A percentile compares a stretch with the other conserved stretches of the same genome.
These are phyloP conservation scores for Lepidium sativum DNA, from an alignment of 345 rosid genomes.

Conservation along the genomic window DNA sequence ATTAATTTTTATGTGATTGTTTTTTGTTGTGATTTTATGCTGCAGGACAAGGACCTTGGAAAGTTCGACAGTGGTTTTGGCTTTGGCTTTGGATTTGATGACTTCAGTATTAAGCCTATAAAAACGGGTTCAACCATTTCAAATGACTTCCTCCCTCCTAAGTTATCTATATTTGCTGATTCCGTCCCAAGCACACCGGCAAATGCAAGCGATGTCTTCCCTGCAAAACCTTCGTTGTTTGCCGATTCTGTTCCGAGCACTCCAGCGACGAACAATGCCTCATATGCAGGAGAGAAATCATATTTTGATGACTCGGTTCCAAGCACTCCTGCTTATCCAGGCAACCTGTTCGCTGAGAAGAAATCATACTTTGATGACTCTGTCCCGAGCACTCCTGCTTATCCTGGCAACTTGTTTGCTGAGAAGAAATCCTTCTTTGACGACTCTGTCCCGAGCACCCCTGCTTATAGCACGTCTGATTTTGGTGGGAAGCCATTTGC, in stretches of 20 bases:
- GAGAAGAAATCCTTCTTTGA: slow-evolving; percentile 21
- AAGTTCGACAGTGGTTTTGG: slow-evolving; percentile 32
- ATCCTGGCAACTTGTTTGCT: slow-evolving; percentile 21
- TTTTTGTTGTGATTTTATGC: slow-evolving; percentile 10
- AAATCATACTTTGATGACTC: slow-evolving; percentile 44
- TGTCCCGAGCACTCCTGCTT: slow-evolving; percentile 68
- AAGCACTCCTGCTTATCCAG: slow-evolving; percentile 53
- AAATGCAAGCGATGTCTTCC: slow-evolving; percentile 27
- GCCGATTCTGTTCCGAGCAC: slow-evolving; percentile 46
- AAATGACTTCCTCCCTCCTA: slow-evolving; percentile 35
- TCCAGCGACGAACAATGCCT: slow-evolving; percentile 34
- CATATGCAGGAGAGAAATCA: slow-evolving; percentile 24
- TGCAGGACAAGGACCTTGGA: slow-evolving; percentile 51
- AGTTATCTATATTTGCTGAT: slow-evolving; percentile 39
- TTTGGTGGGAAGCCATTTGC: slow-evolving; percentile 33
- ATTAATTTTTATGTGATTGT: not conserved
- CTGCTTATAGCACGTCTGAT: slow-evolving; percentile 41
- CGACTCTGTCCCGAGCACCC: slow-evolving; percentile 70
- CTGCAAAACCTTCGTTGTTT: slow-evolving; percentile 37
- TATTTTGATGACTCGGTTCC: slow-evolving; percentile 60
- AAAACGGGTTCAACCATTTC: slow-evolving; percentile 43
- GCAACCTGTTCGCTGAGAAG: slow-evolving; percentile 25
- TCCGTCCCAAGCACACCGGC: slow-evolving; percentile 52
- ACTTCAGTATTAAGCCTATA: slow-evolving; percentile 68
- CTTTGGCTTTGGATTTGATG: slow-evolving; percentile 48